Conservation (phyloP, 805 yeast species). For the Cyberlindnera euphorbiiphila region DNA sequence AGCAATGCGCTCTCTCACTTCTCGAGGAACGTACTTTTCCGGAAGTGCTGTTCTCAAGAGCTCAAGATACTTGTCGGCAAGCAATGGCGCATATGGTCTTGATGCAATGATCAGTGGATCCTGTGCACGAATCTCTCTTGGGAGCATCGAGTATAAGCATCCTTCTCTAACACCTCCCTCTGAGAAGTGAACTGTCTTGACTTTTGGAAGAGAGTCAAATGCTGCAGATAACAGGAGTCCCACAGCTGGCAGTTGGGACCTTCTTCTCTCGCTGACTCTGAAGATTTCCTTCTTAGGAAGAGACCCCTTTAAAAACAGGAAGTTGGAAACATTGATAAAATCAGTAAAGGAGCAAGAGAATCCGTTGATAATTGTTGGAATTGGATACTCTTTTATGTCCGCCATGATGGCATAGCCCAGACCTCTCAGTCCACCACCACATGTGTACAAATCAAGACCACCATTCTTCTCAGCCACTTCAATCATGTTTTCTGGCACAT, state of each 20-base stretch:
- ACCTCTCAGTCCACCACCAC: slow-evolving; percentile 75
- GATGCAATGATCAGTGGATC: slow-evolving; percentile 72
- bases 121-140: slow-evolving; percentile 52
- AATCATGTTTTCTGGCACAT: slow-evolving; percentile 47
- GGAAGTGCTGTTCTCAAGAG: slow-evolving; percentile 59
- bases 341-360: slow-evolving; percentile 54
- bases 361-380: slow-evolving; percentile 68
- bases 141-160: slow-evolving; percentile 57
- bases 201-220: slow-evolving; percentile 54
- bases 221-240: slow-evolving; percentile 61
- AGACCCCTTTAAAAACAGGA: slow-evolving; percentile 43
- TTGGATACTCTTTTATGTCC: slow-evolving; percentile 54
- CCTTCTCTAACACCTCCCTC: slow-evolving; percentile 83
- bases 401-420: slow-evolving; percentile 58
- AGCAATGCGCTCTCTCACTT: slow-evolving; percentile 54
- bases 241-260: slow-evolving; percentile 66
- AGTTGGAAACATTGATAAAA: slow-evolving; percentile 48
- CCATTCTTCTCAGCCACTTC: slow-evolving; percentile 50
- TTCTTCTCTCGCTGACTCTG: slow-evolving; percentile 62
- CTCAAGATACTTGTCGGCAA: slow-evolving; percentile 52
- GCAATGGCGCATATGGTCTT: slow-evolving; percentile 65
- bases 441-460: slow-evolving; percentile 60
- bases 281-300: slow-evolving; percentile 49
- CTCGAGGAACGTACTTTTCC: slow-evolving; percentile 48
- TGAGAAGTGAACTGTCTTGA: slow-evolving; percentile 61